phyloP scores from a whole-genome alignment of 352 stramenopile genomes.

The Halophytophthora batemanensis region DNA sequence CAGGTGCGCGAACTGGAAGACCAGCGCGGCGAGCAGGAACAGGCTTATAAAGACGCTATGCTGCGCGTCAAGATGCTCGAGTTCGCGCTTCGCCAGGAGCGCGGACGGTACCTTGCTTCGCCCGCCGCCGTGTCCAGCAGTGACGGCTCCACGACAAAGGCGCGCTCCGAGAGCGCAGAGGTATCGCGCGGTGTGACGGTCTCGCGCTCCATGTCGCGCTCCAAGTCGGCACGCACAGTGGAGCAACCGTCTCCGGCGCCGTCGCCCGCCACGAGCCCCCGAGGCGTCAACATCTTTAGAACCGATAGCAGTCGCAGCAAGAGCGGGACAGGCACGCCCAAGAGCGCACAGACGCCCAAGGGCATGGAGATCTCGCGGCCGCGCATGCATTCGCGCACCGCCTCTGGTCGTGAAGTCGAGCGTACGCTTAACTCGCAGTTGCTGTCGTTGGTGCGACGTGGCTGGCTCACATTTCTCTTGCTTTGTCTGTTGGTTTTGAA shows the following conservation, averaged over 20 bases:
- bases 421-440: slow-evolving; percentile 8
- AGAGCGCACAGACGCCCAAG: slow-evolving; percentile 40
- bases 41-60: slow-evolving; percentile 83
- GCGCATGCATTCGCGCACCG: slow-evolving; percentile 62
- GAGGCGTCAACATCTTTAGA: slow-evolving; percentile 54
- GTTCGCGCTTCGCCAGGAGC: slow-evolving; percentile 78
- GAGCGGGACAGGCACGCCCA: slow-evolving; percentile 26
- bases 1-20: slow-evolving; percentile 77
- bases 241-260: slow-evolving; percentile 36
- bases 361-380: slow-evolving; percentile 77
- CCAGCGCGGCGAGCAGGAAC: slow-evolving; percentile 73
- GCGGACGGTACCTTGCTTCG: slow-evolving; percentile 74
- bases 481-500: slow-evolving; percentile 5
- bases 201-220: slow-evolving; percentile 50
- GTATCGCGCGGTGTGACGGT: slow-evolving; percentile 53
- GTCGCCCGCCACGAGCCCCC: slow-evolving; percentile 31
- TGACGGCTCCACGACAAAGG: slow-evolving; percentile 15
- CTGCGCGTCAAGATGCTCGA: slow-evolving; percentile 89
- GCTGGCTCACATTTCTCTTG: background rate
- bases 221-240: slow-evolving; percentile 44
- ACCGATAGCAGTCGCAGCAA: slow-evolving; percentile 48
- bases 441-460: slow-evolving; percentile 1
- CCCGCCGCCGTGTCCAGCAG: slow-evolving; percentile 59
- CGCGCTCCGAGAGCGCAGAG: slow-evolving; percentile 30
- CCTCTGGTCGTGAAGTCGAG: slow-evolving; percentile 42